Evolutionary conservation across 2,329 filamentous ascomycete species (phyloP), one percentile per base, ranked within the genome.

Genomic region (Rhynchosporium graminicola): DNA sequence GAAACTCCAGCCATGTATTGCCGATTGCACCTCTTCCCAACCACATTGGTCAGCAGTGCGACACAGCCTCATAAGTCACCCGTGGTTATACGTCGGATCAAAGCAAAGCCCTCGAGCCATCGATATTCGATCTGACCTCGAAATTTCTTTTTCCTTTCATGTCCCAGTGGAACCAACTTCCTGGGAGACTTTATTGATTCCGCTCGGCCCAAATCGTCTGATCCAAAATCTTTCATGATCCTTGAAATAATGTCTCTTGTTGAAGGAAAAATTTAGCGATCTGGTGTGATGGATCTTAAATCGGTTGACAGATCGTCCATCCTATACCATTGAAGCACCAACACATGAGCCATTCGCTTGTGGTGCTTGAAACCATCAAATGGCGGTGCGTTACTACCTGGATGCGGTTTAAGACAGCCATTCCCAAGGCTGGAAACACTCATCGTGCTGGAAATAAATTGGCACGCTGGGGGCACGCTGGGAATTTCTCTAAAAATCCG

Each of bases 191-290:
- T 29, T 57, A 26, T 31, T 28, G 20, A 43, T 26, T 5, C 54
- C 54, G 54, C 54, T 45, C 54, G 42, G 54, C 54, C 54, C 40
- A 57, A 57, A 57, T 45, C 54, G 42, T 57, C 54, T 57, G 40
- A 45, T n/a, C 54, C 40, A 13, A 54, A 33, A 52, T 54, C 51
- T 42, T 15, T 40, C 40, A 20, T 8, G 28, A 38, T 20, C 36
- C 13, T 36, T 20, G 36, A 29, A 33, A 42, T 36, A 36, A 42
- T 40, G 10, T 42, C 13, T 36, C 20, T 42, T 20, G 36, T 33
- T 52, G 50, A 38, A 52, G 50, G 33, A 9, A 42, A 42, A 54
- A 54, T 42, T n/a, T 20, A 36, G 40, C 33, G 20, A 54, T 54
- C 36, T 54, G 20, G 42, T 54, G 31, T 38, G 36, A 54, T 42